A percentile compares a stretch with the other conserved stretches of the same genome.
Evolutionary conservation across 768 basidiomycete genomes (phyloP).

Genomic region (Rhodotorula taiwanensis): DNA sequence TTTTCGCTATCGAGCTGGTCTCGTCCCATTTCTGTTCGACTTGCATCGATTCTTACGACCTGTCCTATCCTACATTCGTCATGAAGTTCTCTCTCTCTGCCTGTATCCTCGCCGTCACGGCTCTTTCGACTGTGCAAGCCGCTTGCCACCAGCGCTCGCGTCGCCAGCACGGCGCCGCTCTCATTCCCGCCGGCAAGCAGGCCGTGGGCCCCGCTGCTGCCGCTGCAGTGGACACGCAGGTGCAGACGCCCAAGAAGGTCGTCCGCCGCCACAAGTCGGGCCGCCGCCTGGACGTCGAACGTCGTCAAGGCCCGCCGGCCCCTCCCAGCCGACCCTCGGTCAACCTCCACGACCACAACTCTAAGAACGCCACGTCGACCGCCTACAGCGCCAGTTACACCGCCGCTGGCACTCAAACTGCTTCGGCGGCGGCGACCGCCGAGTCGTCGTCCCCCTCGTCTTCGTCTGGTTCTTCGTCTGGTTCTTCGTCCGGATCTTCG

Average conservation of each 20-base stretch:
- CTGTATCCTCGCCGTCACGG: slow-evolving; percentile 12
- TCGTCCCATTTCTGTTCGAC: no score
- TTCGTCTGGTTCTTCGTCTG: neutral
- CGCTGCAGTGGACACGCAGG: no score
- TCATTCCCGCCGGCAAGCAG: neutral
- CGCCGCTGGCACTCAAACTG: no score
- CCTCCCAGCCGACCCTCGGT: no score
- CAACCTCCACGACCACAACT: neutral
- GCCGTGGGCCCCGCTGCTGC: no score
- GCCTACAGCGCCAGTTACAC: neutral
- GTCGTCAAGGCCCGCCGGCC: no score
- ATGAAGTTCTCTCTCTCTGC: slow-evolving; percentile 2
- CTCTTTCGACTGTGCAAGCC: slow-evolving; percentile 3
- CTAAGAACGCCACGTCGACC: neutral
- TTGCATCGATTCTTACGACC: no score
- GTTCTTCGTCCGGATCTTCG: slow-evolving; percentile 16
- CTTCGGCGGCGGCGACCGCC: neutral
- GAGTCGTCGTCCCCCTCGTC: neutral
- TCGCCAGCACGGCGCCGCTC: neutral
- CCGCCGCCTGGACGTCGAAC: neutral
- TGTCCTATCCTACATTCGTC: no score
- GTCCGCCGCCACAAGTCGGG: slow-evolving; percentile 8
- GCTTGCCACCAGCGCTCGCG: neutral
- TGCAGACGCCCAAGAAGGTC: slow-evolving; percentile 1
- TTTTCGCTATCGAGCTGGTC: neutral